A percentile compares a stretch with the other conserved stretches of the same genome.
These are phyloP conservation scores for Trapa incisa DNA, from an alignment of 345 rosid genomes.

Conservation along the genomic window DNA sequence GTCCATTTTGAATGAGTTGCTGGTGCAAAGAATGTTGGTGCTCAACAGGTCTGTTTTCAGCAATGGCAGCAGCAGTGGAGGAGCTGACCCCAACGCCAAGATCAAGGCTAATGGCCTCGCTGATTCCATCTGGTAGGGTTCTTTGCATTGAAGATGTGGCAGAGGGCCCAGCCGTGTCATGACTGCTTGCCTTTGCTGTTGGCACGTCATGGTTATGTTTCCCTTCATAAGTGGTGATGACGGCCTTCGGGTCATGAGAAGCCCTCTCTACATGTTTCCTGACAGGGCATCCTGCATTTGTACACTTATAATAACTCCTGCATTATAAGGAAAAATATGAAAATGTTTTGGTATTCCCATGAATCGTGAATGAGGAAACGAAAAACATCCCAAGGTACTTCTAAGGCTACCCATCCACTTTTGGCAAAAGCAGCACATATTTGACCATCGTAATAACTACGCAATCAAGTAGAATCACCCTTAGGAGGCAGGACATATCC, in stretches of 20 bases:
- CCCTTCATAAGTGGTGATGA: conserved; percentile 96
- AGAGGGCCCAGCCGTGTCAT: conserved; percentile 32
- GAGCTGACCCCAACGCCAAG: conserved; percentile 83
- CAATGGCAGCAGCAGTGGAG: conserved; percentile 7
- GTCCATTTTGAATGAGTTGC: conserved; percentile 27
- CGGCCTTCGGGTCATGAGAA: conserved; percentile 91
- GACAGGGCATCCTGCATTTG: conserved; percentile 83
- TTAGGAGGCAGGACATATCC: not conserved
- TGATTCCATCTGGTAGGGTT: conserved; percentile 42
- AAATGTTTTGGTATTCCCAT: not conserved
- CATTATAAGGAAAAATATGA: conserved; percentile 9
- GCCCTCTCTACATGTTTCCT: conserved; percentile 99
- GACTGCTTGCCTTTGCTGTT: conserved; percentile 48
- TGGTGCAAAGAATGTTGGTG: conserved; percentile 27
- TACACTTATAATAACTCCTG: conserved; percentile 99
- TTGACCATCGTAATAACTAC: not conserved
- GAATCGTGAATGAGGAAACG: not conserved
- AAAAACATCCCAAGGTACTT: not conserved
- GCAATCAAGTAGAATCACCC: not conserved
- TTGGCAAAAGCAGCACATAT: not conserved
- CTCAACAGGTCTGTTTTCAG: conserved; percentile 33
- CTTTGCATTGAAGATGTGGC: conserved; percentile 11
- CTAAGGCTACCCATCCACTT: not conserved
- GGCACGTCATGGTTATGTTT: conserved; percentile 97
- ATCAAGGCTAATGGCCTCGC: conserved; percentile 69